Percentiles rank a stretch among this genome's conserved stretches.
phyloP scores from a whole-genome alignment of 2,329 filamentous ascomycete species.

The Alternaria sp. region DNA sequence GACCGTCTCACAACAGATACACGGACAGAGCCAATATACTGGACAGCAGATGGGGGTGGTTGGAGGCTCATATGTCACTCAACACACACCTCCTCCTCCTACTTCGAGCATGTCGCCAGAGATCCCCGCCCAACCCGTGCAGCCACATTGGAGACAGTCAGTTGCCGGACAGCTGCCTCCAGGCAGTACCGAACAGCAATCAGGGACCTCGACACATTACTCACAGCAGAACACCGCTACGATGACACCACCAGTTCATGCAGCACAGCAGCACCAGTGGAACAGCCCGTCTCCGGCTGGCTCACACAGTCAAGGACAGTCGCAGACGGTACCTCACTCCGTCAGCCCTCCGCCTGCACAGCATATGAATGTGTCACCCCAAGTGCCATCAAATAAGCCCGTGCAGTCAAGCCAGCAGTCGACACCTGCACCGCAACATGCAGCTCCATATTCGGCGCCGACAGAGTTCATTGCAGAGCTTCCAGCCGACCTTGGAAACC shows the following conservation, averaged over 20 bases:
- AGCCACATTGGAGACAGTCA: slow-evolving; percentile 22
- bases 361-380: slow-evolving; percentile 20
- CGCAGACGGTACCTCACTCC: slow-evolving; percentile 20
- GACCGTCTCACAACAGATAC: slow-evolving; percentile 19
- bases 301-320: slow-evolving; percentile 24
- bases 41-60: slow-evolving; percentile 43
- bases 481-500: slow-evolving; percentile 44
- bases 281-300: slow-evolving; percentile 27
- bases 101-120: slow-evolving; percentile 23
- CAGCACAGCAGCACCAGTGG: slow-evolving; percentile 42
- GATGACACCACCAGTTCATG: slow-evolving; percentile 23
- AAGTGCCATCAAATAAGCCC: slow-evolving; percentile 19
- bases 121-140: slow-evolving; percentile 16
- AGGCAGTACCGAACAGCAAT: slow-evolving; percentile 15
- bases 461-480: slow-evolving; percentile 48
- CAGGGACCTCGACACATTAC: slow-evolving; percentile 19
- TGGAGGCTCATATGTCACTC: slow-evolving; percentile 21
- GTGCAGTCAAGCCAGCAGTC: slow-evolving; percentile 24
- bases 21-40: slow-evolving; percentile 19
- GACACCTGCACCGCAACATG: slow-evolving; percentile 23
- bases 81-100: slow-evolving; percentile 22
- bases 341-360: slow-evolving; percentile 34
- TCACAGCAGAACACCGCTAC: slow-evolving; percentile 24
- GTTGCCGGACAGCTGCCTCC: slow-evolving; percentile 9
- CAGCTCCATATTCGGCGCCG: slow-evolving; percentile 18